Percentiles rank a stretch among this genome's conserved stretches.
phyloP scores from a whole-genome alignment of 2,329 filamentous ascomycete genomes.

The Didymosphaeria variabile region DNA sequence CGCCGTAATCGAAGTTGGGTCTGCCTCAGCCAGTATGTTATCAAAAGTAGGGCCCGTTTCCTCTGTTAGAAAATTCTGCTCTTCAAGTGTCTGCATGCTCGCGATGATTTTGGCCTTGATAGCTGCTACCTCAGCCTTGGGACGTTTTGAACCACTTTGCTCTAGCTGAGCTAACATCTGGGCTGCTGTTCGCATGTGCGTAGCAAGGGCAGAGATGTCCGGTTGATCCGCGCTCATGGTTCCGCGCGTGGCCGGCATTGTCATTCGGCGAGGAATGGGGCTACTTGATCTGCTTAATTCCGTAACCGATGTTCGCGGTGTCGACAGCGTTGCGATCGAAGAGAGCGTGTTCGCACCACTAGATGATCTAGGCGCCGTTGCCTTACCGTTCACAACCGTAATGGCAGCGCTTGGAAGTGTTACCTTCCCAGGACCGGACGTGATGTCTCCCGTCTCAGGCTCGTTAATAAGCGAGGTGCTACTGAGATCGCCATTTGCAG shows the following conservation, averaged over 20 bases:
- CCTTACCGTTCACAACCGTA: slow-evolving; percentile 31
- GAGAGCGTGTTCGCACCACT: slow-evolving; percentile 70
- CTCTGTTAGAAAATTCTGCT: slow-evolving; percentile 82
- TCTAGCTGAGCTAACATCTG: slow-evolving; percentile 88
- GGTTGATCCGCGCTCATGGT: slow-evolving; percentile 72
- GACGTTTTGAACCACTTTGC: slow-evolving; percentile 80
- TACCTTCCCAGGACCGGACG: slow-evolving; percentile 42
- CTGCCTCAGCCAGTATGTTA: slow-evolving; percentile 79
- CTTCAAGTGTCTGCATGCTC: slow-evolving; percentile 87
- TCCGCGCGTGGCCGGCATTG: slow-evolving; percentile 63
- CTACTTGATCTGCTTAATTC: slow-evolving; percentile 74
- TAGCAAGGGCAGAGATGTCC: slow-evolving; percentile 82
- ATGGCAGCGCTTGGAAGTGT: slow-evolving; percentile 32
- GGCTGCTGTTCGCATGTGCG: slow-evolving; percentile 86
- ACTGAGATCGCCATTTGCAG: slow-evolving; percentile 79
- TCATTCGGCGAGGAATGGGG: slow-evolving; percentile 69
- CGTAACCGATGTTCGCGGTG: slow-evolving; percentile 74
- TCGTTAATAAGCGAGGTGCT: slow-evolving; percentile 74
- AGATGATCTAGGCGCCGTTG: slow-evolving; percentile 63
- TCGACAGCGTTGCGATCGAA: slow-evolving; percentile 67
- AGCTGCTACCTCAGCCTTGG: slow-evolving; percentile 80
- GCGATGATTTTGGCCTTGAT: slow-evolving; percentile 89
- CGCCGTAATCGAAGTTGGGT: slow-evolving; percentile 60
- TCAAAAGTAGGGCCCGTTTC: slow-evolving; percentile 80
- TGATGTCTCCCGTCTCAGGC: slow-evolving; percentile 56